Conservation (phyloP, 495 filamentous ascomycete genomes). For the Aspergillus nanangensis region DNA sequence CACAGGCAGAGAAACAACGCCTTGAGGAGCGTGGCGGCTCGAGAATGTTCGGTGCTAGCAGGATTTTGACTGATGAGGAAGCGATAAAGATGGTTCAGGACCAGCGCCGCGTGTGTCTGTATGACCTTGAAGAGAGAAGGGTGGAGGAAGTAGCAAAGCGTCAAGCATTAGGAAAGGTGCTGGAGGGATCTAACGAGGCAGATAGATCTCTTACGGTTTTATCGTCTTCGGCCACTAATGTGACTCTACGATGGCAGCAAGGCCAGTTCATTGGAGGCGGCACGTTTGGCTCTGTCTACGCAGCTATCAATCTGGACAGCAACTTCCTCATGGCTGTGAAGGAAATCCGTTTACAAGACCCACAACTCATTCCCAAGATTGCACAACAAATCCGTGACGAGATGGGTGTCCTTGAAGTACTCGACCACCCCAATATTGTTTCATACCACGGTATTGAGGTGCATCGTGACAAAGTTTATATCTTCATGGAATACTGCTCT, state of each 20-base stretch:
- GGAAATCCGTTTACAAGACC: conserved; percentile 95
- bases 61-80: conserved; percentile 80
- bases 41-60: conserved; percentile 67
- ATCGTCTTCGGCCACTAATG: conserved; percentile 89
- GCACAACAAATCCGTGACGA: conserved; percentile 92
- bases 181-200: conserved; percentile 92
- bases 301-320: conserved; percentile 93
- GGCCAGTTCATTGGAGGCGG: conserved; percentile 95
- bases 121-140: conserved; percentile 69
- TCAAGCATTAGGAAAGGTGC: conserved; percentile 79
- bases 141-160: conserved; percentile 81
- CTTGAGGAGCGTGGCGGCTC: conserved; percentile 73
- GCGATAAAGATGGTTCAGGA: conserved; percentile 67
- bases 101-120: conserved; percentile 65
- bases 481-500: conserved; percentile 99
- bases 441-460: conserved; percentile 98
- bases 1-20: conserved; percentile 82
- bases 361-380: conserved; percentile 89
- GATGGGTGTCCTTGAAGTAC: conserved; percentile 90
- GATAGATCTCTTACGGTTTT: conserved; percentile 91
- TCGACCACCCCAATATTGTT: conserved; percentile 96
- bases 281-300: conserved; percentile 95
- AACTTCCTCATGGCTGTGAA: conserved; percentile 98
- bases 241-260: conserved; percentile 94
- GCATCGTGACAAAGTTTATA: conserved; percentile 96